Conservation (phyloP, 2,329 filamentous ascomycete species). For the Lachnellula cervina region DNA sequence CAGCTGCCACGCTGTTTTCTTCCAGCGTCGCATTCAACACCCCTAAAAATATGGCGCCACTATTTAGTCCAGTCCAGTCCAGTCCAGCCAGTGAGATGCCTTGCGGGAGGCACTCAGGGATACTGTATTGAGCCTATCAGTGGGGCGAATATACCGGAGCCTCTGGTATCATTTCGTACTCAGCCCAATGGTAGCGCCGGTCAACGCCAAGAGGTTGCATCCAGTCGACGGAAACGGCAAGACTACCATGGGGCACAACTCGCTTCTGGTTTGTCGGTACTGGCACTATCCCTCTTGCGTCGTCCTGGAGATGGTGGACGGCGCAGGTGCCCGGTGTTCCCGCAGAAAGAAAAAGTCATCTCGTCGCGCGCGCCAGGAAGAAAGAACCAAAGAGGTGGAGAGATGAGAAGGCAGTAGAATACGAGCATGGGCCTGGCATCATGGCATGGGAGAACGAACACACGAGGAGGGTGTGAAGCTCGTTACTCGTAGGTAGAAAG, state of each 20-base stretch:
- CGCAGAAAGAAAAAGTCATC: neutral
- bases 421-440: neutral
- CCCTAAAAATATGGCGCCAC: neutral
- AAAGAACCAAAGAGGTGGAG: neutral
- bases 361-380: neutral
- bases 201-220: neutral
- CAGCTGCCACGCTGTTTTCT: slow-evolving; percentile 4
- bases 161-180: neutral
- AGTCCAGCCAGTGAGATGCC: neutral
- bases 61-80: neutral
- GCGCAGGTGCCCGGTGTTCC: too few species aligned
- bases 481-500: neutral
- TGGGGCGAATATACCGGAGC: neutral
- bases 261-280: neutral
- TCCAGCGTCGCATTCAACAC: neutral
- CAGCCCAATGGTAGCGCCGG: neutral
- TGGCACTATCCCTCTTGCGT: neutral
- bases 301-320: too few species aligned
- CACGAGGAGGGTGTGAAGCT: neutral
- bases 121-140: neutral
- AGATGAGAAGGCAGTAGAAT: neutral
- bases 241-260: neutral
- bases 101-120: neutral
- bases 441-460: neutral
- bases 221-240: neutral